Evolutionary conservation across 768 basidiomycete genomes (phyloP).

Genomic region (Tricholoma flavovirens): DNA sequence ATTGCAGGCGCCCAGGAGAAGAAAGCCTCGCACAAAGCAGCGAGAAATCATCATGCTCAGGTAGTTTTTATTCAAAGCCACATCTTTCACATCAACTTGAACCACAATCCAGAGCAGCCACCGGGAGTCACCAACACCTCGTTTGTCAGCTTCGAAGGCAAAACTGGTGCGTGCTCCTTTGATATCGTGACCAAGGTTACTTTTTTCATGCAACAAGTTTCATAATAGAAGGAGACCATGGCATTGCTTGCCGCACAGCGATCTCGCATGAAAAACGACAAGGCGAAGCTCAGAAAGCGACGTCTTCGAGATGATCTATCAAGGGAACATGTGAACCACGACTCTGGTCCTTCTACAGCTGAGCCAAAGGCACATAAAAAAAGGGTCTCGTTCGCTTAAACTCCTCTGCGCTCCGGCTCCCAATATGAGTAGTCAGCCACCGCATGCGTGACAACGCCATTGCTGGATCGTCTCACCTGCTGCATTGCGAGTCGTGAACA

Average conservation of each 20-base stretch:
- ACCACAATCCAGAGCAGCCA: constrained; percentile 19
- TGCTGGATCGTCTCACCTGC: neutral
- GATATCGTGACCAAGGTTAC: neutral
- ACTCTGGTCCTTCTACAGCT: neutral
- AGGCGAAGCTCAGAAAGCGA: constrained; percentile 26
- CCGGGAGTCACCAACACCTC: constrained; percentile 21
- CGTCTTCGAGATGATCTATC: neutral
- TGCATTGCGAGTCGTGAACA: too few relatives aligned
- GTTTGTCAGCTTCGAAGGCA: constrained; percentile 25
- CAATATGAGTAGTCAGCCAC: too few relatives aligned
- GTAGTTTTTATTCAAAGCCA: constrained; percentile 17
- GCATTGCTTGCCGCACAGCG: constrained; percentile 30
- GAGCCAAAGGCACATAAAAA: neutral
- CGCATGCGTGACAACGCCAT: neutral
- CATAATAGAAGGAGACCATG: constrained; percentile 37
- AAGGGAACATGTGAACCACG: neutral
- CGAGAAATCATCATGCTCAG: constrained; percentile 36
- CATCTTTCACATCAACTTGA: neutral
- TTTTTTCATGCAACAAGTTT: neutral
- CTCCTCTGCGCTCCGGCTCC: too few relatives aligned
- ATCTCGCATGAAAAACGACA: constrained; percentile 34
- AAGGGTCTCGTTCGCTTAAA: constrained; percentile 8
- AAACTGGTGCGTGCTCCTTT: constrained; percentile 30
- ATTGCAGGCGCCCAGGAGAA: constrained; percentile 44
- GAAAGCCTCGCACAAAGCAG: constrained; percentile 32